These are phyloP conservation scores for Macaranga tanarius DNA, from an alignment of 441 rosid species.

Conservation along the genomic window DNA sequence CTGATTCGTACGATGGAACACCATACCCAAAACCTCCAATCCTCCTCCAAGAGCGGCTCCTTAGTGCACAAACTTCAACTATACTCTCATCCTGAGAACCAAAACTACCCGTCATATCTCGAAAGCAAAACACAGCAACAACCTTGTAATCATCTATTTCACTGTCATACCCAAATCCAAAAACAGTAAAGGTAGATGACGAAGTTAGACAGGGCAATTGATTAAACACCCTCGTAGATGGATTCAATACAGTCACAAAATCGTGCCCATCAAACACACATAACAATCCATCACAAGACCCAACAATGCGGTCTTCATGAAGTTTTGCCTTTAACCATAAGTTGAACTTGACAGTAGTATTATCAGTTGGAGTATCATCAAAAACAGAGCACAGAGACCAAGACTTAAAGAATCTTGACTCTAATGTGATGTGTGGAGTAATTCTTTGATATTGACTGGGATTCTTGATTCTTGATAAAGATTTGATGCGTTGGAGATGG, in stretches of 20 bases:
- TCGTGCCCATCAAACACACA: slow-evolving; percentile 15
- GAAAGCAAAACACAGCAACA: slow-evolving; percentile 18
- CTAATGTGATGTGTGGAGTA: neutral
- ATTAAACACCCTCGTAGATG: slow-evolving; percentile 8
- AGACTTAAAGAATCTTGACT: neutral
- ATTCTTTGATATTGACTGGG: neutral
- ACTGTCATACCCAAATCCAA: slow-evolving; percentile 28
- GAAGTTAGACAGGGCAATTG: slow-evolving; percentile 13
- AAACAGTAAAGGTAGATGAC: slow-evolving; percentile 8
- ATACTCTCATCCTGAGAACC: neutral
- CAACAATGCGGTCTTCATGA: slow-evolving; percentile 14
- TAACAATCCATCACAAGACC: slow-evolving; percentile 29
- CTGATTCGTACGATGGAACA: slow-evolving; percentile 11
- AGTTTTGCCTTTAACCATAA: neutral
- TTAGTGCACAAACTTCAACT: slow-evolving; percentile 10
- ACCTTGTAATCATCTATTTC: slow-evolving; percentile 23
- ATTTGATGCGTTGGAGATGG: slow-evolving; percentile 23
- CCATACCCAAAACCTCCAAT: slow-evolving; percentile 18
- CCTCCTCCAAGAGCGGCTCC: slow-evolving; percentile 20
- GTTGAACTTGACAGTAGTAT: neutral
- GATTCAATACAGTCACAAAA: slow-evolving; percentile 21
- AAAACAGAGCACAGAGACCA: slow-evolving; percentile 10
- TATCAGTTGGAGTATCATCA: neutral
- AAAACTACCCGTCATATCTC: neutral
- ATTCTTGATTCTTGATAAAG: neutral